Conservation (phyloP, 148 eudicot species). For the Polygonum aviculare region DNA sequence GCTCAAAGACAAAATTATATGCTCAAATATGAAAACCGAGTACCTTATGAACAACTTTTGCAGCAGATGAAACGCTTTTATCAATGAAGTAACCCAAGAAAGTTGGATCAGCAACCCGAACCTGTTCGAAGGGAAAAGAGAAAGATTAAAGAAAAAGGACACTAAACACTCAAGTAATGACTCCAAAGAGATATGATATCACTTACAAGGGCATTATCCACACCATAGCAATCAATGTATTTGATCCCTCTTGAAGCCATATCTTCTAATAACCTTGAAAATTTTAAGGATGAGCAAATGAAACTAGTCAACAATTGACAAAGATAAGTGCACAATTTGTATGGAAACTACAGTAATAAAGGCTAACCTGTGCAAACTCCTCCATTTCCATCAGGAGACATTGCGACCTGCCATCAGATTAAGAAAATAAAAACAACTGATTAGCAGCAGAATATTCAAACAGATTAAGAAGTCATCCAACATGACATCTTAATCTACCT, state of each 20-base stretch:
- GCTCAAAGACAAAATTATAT: neutral
- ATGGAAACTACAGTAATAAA: neutral
- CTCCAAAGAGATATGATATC: conserved; percentile 10
- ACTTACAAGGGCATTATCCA: conserved; percentile 89
- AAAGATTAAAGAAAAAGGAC: neutral
- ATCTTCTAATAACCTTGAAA: conserved; percentile 79
- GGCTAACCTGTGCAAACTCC: conserved; percentile 81
- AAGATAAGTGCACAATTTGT: neutral
- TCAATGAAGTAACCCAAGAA: conserved; percentile 92
- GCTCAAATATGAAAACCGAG: neutral
- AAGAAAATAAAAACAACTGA: neutral
- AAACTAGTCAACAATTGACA: conserved; percentile 10
- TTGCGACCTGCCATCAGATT: conserved; percentile 52
- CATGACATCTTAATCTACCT: neutral
- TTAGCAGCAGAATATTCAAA: neutral
- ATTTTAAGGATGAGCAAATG: conserved; percentile 58
- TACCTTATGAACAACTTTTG: conserved; percentile 96
- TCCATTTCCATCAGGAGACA: conserved; percentile 98
- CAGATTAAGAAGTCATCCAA: neutral
- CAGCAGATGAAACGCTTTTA: conserved; percentile 68
- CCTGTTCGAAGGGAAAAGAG: conserved; percentile 37
- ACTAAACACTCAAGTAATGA: neutral
- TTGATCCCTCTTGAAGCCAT: conserved; percentile 83
- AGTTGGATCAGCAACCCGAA: conserved; percentile 94
- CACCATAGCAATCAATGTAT: conserved; percentile 95